Base-by-base conservation (phyloP, 306 rosid genomes). In the Cotoneaster glaucophyllus region DNA sequence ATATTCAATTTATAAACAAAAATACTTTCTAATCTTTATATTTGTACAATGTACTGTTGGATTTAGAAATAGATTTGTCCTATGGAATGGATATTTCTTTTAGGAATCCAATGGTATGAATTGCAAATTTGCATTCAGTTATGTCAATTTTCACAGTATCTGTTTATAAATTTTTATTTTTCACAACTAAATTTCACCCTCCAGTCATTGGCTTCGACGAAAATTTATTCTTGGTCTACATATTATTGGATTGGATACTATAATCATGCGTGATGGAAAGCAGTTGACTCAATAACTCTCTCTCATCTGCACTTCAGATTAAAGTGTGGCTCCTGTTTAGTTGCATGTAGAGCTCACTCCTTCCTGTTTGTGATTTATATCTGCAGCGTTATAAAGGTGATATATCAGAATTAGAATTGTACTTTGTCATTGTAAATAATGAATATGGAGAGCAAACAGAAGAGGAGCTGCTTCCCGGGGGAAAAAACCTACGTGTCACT, bases 391-490 rank as follows among this genome's bases (percentile, higher is more conserved):
- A 74, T 79, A 78, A 86, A 76, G 96, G 96, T 78, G 91, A 92
- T 76, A 77, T 95, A 75, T 86, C 96, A 29, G 93, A 84, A 48
- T 84, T 95, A 69, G 98, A 95, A 84, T 88, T 95, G 71, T 95
- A 95, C 83, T 95, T 92, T 72, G 97, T 95, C 70, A 90, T 95
- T 52, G 76, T 95, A 82, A 95, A 95, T 82, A 95, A 95, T 63
- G 97, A 95, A 84, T 95, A 95, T 75, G 98, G 98, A 79, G 98
- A 92, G 86, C 97, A 95, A 86, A 89, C 88, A 54, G 97, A 95
- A 84, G 98, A 92, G 86, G 97, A 92, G 86, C 90, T 95, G 68
- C 96, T 87, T 70, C 95, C 95, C 19, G 84, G 89, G 80, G 98
- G 97, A 31, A 92, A 83, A 80, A 86, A 87, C 82, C 69, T 67